Percentiles rank a stretch among this genome's conserved stretches.
phyloP scores from a whole-genome alignment of 176 grass and related monocot genomes.

The Avena atlantica region DNA sequence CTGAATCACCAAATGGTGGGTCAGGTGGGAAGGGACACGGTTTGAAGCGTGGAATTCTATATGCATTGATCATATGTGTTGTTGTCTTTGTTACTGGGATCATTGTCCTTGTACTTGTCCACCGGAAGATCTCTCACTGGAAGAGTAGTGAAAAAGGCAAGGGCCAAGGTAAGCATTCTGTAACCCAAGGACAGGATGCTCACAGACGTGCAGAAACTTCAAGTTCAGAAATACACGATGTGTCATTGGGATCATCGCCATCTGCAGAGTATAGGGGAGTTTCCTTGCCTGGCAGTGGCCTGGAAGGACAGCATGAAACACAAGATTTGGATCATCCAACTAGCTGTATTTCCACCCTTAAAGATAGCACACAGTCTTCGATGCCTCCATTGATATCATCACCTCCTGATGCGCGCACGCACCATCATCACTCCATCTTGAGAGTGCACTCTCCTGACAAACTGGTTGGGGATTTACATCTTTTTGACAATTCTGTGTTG shows the following conservation, averaged over 20 bases:
- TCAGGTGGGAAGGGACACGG: conserved; percentile 42
- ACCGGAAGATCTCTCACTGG: conserved; percentile 63
- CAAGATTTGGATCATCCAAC: conserved; percentile 44
- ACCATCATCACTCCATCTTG: conserved; percentile 57
- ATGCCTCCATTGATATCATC: conserved; percentile 56
- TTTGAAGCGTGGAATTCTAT: conserved; percentile 69
- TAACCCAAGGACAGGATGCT: conserved; percentile 41
- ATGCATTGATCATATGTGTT: conserved; percentile 66
- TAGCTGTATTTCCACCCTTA: conserved; percentile 34
- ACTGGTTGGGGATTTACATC: conserved; percentile 79
- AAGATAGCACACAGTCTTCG: conserved; percentile 32
- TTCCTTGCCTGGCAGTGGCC: conserved; percentile 35
- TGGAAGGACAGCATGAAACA: conserved; percentile 43
- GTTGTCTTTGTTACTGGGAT: conserved; percentile 70
- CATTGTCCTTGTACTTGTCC: conserved; percentile 70
- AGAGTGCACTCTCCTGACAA: conserved; percentile 89
- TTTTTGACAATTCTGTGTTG: conserved; percentile 66
- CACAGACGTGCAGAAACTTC: conserved; percentile 51
- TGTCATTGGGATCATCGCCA: conserved; percentile 45
- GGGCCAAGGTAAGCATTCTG: conserved; percentile 36
- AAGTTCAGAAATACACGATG: conserved; percentile 44
- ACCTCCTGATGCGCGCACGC: conserved; percentile 24
- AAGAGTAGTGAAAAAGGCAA: conserved; percentile 54
- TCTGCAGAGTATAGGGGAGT: conserved; percentile 42
- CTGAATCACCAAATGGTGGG: conserved; percentile 43